phyloP scores from a whole-genome alignment of 1,284 basidiomycete species.

The Sporisorium iseilematis-ciliati region DNA sequence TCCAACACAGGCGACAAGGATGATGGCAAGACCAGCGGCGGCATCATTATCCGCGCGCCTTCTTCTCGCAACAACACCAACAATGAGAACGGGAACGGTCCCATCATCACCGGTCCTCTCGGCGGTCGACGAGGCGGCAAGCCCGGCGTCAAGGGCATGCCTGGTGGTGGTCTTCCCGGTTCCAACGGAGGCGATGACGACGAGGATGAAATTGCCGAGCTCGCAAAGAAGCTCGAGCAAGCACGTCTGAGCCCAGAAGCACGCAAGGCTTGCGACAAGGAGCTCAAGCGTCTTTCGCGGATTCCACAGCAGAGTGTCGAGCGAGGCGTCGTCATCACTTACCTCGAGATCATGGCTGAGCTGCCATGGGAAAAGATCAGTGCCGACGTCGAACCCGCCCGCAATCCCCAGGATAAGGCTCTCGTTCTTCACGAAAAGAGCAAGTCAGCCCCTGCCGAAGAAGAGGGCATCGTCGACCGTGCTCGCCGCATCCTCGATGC shows the following conservation, averaged over 20 bases:
- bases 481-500: slow-evolving; percentile 69
- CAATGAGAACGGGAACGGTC: slow-evolving; percentile 43
- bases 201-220: slow-evolving; percentile 64
- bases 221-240: slow-evolving; percentile 57
- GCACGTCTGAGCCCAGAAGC: slow-evolving; percentile 63
- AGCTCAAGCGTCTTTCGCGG: slow-evolving; percentile 66
- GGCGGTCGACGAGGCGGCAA: slow-evolving; percentile 42
- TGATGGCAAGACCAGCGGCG: slow-evolving; percentile 38
- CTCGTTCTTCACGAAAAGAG: slow-evolving; percentile 37
- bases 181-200: slow-evolving; percentile 54
- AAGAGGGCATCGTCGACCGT: slow-evolving; percentile 63
- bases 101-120: slow-evolving; percentile 44
- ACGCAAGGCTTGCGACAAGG: slow-evolving; percentile 65
- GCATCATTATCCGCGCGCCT: slow-evolving; percentile 60
- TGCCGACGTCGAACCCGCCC: slow-evolving; percentile 46
- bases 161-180: slow-evolving; percentile 32
- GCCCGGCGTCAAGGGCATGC: slow-evolving; percentile 29
- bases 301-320: slow-evolving; percentile 69
- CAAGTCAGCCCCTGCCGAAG: slow-evolving; percentile 8
- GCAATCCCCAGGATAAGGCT: slow-evolving; percentile 33
- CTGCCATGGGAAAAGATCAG: slow-evolving; percentile 68
- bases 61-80: slow-evolving; percentile 40
- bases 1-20: slow-evolving; percentile 38
- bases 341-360: slow-evolving; percentile 70
- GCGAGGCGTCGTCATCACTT: slow-evolving; percentile 68